Evolutionary conservation across 108 stramenopile species (phyloP), one percentile per base, ranked within the genome.

Genomic region (Chaetoceros tenuissimus): DNA sequence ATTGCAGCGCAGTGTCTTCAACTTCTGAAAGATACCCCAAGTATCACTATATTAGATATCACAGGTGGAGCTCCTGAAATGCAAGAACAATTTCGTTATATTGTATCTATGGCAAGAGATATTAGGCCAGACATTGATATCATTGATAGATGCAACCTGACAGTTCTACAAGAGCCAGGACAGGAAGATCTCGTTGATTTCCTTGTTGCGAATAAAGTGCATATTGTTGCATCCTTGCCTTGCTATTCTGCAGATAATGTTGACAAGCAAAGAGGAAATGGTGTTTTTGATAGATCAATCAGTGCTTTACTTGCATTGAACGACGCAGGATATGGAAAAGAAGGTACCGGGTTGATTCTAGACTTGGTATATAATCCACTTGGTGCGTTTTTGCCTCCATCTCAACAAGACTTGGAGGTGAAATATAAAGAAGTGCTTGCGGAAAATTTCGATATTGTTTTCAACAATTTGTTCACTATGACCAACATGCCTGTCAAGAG

Each of bases 401-500:
- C 78, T 25, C 92, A 93, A 62, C 73, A 50, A 54, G 69, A 69
- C 1, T 63, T 97, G 31, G 81, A 94, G 60, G 71, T 55, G 1
- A 82, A 90, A 60, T 97, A 97, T 79, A 86, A 94, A 55, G 64
- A 85, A 23, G 92, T 84, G 55, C 73, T 98, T 31, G 49, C 58
- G 40, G 83, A 86, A 2, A 78, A 94, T 21, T 98, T 96, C 63
- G 97, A 94, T 29, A 94, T 98, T 49, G 31, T 75, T 19, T 98
- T 97, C 63, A 87, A 96, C 55, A 57, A 71, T 51, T 71, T 98
- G 2, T 82, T 92, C 48, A 95, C 95, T 53, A 95, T 98, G 63
- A 94, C 97, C 51, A 98, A 98, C 63, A 98, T 98, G 96, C 97
- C 97, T n/a, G 85, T 97, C 52, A 97, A 98, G 65, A 73, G 97